Base-by-base conservation (phyloP, 768 basidiomycete species). In the Mycena sanguinolenta region DNA sequence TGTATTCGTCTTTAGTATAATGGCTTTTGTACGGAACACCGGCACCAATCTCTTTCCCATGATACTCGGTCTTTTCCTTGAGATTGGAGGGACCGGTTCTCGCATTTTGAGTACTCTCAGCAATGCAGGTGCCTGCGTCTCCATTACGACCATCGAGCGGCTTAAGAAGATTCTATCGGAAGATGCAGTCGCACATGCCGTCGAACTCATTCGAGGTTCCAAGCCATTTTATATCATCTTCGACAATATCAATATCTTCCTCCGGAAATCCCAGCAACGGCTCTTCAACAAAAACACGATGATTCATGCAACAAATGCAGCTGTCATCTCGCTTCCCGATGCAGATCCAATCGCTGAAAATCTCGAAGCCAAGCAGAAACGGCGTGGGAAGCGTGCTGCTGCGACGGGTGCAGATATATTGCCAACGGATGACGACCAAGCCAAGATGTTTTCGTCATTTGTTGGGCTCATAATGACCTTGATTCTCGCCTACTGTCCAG, bases 211-310 rank as follows among this genome's bases (percentile, higher is more conserved):
- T n/a, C 72, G 52, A n/a, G 74, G 74, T 27, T 69, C 73, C 28
- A 28, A 69, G 16, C 58, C 73, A 6, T 76, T 73, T 30, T 70
- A 63, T 49, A 62, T 66, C 27, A 77, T 79, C 27, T 81, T 79
- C 65, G 78, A 82, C 67, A 81, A 82, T 64, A 79, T 81, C 75
- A 81, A 81, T 49, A 73, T 81, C 36, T 80, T 76, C 54, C 67
- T 80, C 1, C 75, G 77, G 34, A 80, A 80, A 68, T 76, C n/a
- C n/a, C n/a, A n/a, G n/a, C n/a, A n/a, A n/a, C n/a, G n/a, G n/a
- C n/a, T n/a, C n/a, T n/a, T n/a, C n/a, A n/a, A n/a, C n/a, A n/a
- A n/a, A n/a, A n/a, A n/a, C n/a, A n/a, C n/a, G n/a, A n/a, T n/a
- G n/a, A n/a, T n/a, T n/a, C n/a, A n/a, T n/a, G n/a, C n/a, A n/a